Conservation (phyloP, 2,329 filamentous ascomycete species). For the Nothophoma quercina region DNA sequence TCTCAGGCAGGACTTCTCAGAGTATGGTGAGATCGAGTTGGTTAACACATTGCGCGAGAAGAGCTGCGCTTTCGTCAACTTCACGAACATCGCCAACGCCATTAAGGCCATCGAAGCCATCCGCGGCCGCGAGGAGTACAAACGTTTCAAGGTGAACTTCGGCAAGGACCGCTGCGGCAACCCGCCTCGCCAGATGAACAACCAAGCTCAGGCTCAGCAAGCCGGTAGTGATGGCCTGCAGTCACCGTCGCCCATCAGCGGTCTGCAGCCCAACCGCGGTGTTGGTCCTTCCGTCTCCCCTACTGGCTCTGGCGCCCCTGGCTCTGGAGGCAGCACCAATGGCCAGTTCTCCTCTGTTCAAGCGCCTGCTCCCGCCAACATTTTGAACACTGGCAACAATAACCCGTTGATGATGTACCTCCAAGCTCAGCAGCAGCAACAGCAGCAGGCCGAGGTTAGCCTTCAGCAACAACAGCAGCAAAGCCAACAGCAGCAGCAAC, state of each 20-base stretch:
- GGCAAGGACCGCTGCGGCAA: conserved; percentile 98
- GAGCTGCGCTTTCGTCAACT: conserved; percentile 99
- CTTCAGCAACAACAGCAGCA: conserved; percentile 41
- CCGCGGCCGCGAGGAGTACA: conserved; percentile 93
- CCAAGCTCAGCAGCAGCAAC: conserved; percentile 67
- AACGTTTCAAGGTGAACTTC: conserved; percentile 99
- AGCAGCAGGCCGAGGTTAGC: conserved; percentile 52
- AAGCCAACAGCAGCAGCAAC: conserved; percentile 35
- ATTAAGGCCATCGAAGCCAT: conserved; percentile 99
- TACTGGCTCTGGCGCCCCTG: conserved; percentile 64
- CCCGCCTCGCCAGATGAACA: conserved; percentile 84
- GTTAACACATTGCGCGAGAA: conserved; percentile 97
- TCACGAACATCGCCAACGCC: conserved; percentile 99
- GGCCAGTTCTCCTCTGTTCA: conserved; percentile 67
- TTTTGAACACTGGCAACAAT: conserved; percentile 79
- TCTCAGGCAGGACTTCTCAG: conserved; percentile 92
- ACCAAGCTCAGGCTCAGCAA: conserved; percentile 68
- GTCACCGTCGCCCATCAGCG: conserved; percentile 65
- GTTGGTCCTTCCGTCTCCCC: conserved; percentile 67
- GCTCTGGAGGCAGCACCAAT: conserved; percentile 61
- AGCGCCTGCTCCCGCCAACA: conserved; percentile 71
- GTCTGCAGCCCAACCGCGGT: conserved; percentile 62
- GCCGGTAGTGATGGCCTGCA: conserved; percentile 66
- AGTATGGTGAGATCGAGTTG: conserved; percentile 96
- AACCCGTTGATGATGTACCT: conserved; percentile 95